Percentiles rank a stretch among this genome's conserved stretches.
These are phyloP conservation scores for Hypoxylon rickii DNA, from an alignment of 495 filamentous ascomycete species.

Conservation along the genomic window DNA sequence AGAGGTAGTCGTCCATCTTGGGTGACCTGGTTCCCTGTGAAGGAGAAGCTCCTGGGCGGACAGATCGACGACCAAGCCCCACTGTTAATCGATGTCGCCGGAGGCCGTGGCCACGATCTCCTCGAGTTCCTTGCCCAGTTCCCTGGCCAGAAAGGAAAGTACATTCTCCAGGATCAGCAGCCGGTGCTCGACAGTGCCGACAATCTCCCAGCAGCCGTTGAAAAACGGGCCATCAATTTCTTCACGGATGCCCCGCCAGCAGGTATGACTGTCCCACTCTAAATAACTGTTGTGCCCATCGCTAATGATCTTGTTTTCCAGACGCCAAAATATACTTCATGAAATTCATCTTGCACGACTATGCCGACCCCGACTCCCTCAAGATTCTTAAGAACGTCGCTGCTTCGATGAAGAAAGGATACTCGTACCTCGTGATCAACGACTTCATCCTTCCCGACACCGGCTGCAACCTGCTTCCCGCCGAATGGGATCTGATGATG, in stretches of 20 bases:
- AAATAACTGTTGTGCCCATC: too few species aligned
- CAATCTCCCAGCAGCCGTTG: conserved; percentile 37
- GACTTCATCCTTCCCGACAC: conserved; percentile 55
- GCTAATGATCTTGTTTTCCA: neutral
- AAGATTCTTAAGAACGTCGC: conserved; percentile 51
- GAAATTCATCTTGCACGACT: conserved; percentile 59
- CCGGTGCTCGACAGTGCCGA: conserved; percentile 29
- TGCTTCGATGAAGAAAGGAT: conserved; percentile 50
- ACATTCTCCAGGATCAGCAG: conserved; percentile 48
- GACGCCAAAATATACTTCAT: conserved; percentile 59
- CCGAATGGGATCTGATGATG: conserved; percentile 48
- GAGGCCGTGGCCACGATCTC: conserved; percentile 51
- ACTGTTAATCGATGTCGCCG: conserved; percentile 52
- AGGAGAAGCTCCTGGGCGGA: conserved; percentile 6
- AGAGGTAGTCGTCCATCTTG: conserved; percentile 15
- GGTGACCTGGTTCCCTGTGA: conserved; percentile 15
- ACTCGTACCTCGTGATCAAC: conserved; percentile 56
- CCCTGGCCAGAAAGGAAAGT: conserved; percentile 34
- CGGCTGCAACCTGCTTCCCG: conserved; percentile 38
- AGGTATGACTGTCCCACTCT: conserved; percentile 34
- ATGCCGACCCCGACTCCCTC: conserved; percentile 44
- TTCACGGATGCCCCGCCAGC: conserved; percentile 49
- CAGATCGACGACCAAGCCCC: conserved; percentile 1
- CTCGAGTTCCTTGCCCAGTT: conserved; percentile 41
- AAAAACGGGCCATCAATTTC: conserved; percentile 49